Evolutionary conservation across 192 early-diverging fungal genomes (phyloP), one percentile per base, ranked within the genome.

Genomic region (Podila clonocystis): DNA sequence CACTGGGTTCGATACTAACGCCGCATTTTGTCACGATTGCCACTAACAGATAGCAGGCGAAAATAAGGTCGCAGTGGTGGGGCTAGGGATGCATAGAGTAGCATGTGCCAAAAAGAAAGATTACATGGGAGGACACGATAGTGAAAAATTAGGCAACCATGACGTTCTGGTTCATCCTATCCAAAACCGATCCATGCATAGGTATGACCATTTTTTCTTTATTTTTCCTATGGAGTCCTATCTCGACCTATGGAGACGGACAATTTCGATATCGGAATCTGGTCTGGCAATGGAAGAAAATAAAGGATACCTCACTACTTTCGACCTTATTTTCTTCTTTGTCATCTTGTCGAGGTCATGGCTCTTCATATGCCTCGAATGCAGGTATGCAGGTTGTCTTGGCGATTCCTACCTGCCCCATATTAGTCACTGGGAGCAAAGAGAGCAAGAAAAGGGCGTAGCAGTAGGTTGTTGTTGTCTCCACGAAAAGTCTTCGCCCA

Each of bases 191-290:
- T 45, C 41, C 13, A 15, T 45, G 41, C 52, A 55, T 55, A 3
- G 34, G n/a, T 6, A 24, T 55, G 52, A 12, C 34, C 9, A 9
- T 36, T 36, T 55, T 22, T 22, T 55, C 11, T 24, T 55, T 26
- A 20, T 22, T 55, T 22, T 55, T 55, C 24, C 24, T 26, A 61
- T 33, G 29, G 26, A 30, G 59, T 19, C 20, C 30, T 19, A 33
- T 33, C 33, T 33, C 33, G 33, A 33, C 33, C 34, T 36, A 26
- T 4, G 59, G 59, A 24, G 6, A 20, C 17, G 30, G 59, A 7
- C 59, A 61, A 26, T 24, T 45, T 55, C 0, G 1, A 41, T 62
- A 67, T 67, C 59, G 50, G 58, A 67, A 67, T 74, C 65, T 74
- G 65, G 59, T 5, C 59, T 63, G 58, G 49, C 45, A 5, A 36